Conservation (phyloP, 1,139 yeast species). For the Suhomyces anneliseae region DNA sequence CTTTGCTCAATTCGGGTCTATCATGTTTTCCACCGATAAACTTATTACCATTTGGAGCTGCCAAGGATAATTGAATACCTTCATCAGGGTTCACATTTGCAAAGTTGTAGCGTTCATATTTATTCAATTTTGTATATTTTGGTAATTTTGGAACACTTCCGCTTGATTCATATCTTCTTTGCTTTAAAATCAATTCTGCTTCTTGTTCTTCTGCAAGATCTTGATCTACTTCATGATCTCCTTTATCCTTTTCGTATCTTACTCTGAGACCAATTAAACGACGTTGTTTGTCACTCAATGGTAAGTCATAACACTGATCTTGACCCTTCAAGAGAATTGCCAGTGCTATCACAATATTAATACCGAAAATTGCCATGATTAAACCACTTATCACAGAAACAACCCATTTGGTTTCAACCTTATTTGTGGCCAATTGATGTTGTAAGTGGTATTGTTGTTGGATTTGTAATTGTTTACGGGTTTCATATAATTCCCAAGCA, state of each 20-base stretch:
- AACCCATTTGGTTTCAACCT: not conserved
- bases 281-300: constrained; percentile 40
- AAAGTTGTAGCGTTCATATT: constrained; percentile 6
- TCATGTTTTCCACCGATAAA: not conserved
- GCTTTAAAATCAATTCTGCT: constrained; percentile 13
- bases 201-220: constrained; percentile 10
- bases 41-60: not conserved
- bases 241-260: not conserved
- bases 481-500: constrained; percentile 12
- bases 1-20: not conserved
- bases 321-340: constrained; percentile 27
- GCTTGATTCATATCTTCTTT: constrained; percentile 11
- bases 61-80: constrained; percentile 2
- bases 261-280: constrained; percentile 32
- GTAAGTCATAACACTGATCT: constrained; percentile 46
- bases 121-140: constrained; percentile 9
- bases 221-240: not conserved
- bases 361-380: constrained; percentile 11
- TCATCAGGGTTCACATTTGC: not conserved
- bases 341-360: constrained; percentile 19
- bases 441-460: constrained; percentile 10
- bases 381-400: constrained; percentile 3
- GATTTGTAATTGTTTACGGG: constrained; percentile 9
- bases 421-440: constrained; percentile 2
- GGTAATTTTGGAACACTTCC: constrained; percentile 2